phyloP scores from a whole-genome alignment of 2,329 filamentous ascomycete genomes.

The Zymoseptoria passerinii region DNA sequence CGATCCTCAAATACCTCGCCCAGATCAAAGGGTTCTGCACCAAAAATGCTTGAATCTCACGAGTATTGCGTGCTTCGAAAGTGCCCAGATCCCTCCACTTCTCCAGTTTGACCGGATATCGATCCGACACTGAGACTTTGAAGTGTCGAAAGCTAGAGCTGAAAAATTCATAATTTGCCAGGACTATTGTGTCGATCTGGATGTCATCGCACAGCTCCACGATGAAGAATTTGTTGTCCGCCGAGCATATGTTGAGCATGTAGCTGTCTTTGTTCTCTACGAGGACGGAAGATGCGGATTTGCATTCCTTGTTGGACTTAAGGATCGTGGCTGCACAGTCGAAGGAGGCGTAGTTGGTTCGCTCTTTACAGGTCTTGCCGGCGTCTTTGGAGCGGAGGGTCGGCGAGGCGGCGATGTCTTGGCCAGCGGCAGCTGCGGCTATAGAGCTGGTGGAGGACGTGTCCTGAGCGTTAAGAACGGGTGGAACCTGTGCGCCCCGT shows the following conservation, averaged over 20 bases:
- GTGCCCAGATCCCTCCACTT: conserved; percentile 85
- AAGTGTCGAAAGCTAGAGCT: conserved; percentile 93
- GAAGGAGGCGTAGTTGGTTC: conserved; percentile 95
- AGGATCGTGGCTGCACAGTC: conserved; percentile 90
- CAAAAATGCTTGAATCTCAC: conserved; percentile 88
- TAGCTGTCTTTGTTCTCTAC: conserved; percentile 98
- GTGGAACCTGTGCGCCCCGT: conserved; percentile 20
- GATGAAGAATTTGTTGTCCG: conserved; percentile 84
- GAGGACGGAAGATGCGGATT: conserved; percentile 79
- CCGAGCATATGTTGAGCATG: conserved; percentile 87
- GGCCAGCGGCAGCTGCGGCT: conserved; percentile 1
- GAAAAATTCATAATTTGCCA: conserved; percentile 99
- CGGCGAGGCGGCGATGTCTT: conserved; percentile 5
- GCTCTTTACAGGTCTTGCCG: conserved; percentile 93
- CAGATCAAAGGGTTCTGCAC: conserved; percentile 93
- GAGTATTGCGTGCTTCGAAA: conserved; percentile 84
- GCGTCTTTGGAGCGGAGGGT: conserved; percentile 76
- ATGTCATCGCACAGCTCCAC: conserved; percentile 84
- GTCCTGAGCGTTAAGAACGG: not conserved
- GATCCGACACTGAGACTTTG: conserved; percentile 83
- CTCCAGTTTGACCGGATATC: conserved; percentile 84
- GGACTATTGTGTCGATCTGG: conserved; percentile 87
- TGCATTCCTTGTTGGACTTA: conserved; percentile 79
- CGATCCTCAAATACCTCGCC: conserved; percentile 85
- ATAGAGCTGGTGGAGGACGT: not conserved